Percentiles rank a stretch among this genome's conserved stretches.
These are phyloP conservation scores for Penicillium verhagenii DNA, from an alignment of 495 filamentous ascomycete species.

Conservation along the genomic window DNA sequence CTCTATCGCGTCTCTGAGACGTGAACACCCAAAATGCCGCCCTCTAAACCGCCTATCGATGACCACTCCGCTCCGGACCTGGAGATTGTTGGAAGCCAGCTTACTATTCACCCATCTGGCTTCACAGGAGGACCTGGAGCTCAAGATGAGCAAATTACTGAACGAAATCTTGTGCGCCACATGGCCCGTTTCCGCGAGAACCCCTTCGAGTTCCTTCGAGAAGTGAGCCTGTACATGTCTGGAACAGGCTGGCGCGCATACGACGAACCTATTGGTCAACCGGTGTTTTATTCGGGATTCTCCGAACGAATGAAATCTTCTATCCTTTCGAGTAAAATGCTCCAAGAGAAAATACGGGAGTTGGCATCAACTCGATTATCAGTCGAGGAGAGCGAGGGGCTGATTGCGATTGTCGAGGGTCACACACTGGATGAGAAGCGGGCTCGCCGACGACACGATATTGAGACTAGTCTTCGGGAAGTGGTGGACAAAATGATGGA, in stretches of 20 bases:
- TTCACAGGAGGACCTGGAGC: constrained; percentile 46
- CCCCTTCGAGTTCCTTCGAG: constrained; percentile 80
- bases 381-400: constrained; percentile 73
- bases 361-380: constrained; percentile 70
- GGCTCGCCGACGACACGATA: constrained; percentile 55
- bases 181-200: constrained; percentile 77
- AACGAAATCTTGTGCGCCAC: constrained; percentile 74
- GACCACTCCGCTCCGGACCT: constrained; percentile 70
- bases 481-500: constrained; percentile 83
- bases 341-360: constrained; percentile 71
- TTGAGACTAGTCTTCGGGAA: constrained; percentile 64
- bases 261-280: constrained; percentile 84
- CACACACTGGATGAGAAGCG: constrained; percentile 46
- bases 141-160: constrained; percentile 49
- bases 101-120: constrained; percentile 78
- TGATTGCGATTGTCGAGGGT: constrained; percentile 52
- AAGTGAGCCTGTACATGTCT: constrained; percentile 85
- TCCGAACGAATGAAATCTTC: constrained; percentile 79
- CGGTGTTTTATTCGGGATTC: constrained; percentile 90
- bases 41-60: constrained; percentile 32
- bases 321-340: constrained; percentile 70
- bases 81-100: constrained; percentile 74
- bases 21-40: constrained; percentile 29
- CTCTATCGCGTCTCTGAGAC: not conserved
- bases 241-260: constrained; percentile 94